Base-by-base conservation (phyloP, 192 early-diverging fungal genomes). In the Pilaira anomala region DNA sequence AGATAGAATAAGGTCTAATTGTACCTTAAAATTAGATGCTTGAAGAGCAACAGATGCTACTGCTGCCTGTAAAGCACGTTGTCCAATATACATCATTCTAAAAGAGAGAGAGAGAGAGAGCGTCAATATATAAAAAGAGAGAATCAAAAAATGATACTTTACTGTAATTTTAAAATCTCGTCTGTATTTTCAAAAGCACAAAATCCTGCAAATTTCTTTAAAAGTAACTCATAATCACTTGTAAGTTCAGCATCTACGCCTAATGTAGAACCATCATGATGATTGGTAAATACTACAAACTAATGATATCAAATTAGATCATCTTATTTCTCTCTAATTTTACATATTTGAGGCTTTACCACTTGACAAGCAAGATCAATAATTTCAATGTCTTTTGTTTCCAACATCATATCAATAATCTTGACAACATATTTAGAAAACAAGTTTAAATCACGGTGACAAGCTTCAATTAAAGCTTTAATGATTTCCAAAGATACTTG, bases 351-450 rank as follows among this genome's bases (percentile, higher is more conserved):
- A 22, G 26, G 12, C 26, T 67, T 60, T 74, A 87, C 87, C 45
- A 87, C 87, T 41, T 71, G 75, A 22, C 84, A 79, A 51, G 88
- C 84, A 3, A 78, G 69, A 57, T 80, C 62, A 0, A 86, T 60
- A 40, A 94, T 66, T 36, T 83, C 88, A 16, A 77, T 52, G 58
- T 91, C 84, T 22, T 80, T 73, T 26, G 79, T 80, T 14, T 78
- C 69, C n/a, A 91, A 62, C 25, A 82, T 73, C 6, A 75, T 72
- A 13, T 83, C 78, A n/a, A 91, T 72, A 28, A 91, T 78, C 39
- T 82, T 85, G 6, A 97, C 80, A 57, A 92, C 77, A 62, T 86
- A 85, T 59, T 86, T 86, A 21, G 88, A 89, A 65, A 97, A 93
- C 28, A 95, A 80, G 66, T 88, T 87, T 49, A 93, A 73, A 61